Base-by-base conservation (phyloP, 192 early-diverging fungal species). In the Podila epicladia region DNA sequence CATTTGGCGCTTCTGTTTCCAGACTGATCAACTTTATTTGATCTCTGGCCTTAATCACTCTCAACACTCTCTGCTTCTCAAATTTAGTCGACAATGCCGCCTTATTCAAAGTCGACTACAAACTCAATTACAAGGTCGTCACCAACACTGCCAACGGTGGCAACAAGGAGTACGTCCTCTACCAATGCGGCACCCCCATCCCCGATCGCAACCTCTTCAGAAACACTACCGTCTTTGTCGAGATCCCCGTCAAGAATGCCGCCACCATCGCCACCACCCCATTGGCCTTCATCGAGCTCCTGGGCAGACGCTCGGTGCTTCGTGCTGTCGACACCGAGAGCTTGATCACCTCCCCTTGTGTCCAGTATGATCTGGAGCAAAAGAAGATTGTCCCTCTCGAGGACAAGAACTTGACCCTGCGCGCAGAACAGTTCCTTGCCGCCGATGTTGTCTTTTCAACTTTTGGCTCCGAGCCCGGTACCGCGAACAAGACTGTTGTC, bases 131-230 rank as follows among this genome's bases (percentile, higher is more conserved):
- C 83, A 94, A 94, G 83, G 69, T 91, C 45, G 83, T 93, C 13
- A 83, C 75, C 49, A 92, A 93, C 82, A 86, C 48, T 20, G 62
- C 64, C 49, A 12, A 19, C 13, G 61, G 76, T 15, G 85, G 86
- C 49, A 86, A 87, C 32, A 41, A 41, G 38, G 85, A 75, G n/a
- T 93, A 90, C 70, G 86, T 89, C 17, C 85, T 93, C 37, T 88
- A 89, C 62, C 92, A 93, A 71, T 94, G 92, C 73, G 91, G 92
- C 62, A 91, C 92, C 26, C 86, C 90, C 13, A 37, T 62, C 6
- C 88, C 89, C 31, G 26, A 58, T 5, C 73, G 83, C 26, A 70
- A 73, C 48, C 48, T 86, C 19, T 68, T 86, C 58, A 64, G 58
- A 41, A 83, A 82, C 50, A 85, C 85, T 20, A 85, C 86, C 50